Evolutionary conservation across 805 yeast genomes (phyloP), one percentile per base, ranked within the genome.

Genomic region (Barnettozyma pratensis): DNA sequence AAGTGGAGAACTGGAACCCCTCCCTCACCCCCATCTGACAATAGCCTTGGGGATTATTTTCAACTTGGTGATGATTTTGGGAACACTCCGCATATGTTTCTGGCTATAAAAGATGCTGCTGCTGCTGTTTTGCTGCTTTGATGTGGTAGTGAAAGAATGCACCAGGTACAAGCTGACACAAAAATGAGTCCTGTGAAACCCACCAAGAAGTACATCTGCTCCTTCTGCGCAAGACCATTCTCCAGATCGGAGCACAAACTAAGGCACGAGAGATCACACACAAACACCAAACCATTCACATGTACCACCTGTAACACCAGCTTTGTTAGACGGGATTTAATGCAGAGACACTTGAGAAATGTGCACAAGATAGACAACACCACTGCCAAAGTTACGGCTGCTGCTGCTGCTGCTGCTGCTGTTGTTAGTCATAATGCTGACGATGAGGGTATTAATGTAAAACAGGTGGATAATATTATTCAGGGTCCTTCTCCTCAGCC

Each of bases 221-320:
- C 51, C 27, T 50, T 49, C 38, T 52, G 55, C 14, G 53, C 53
- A 35, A 50, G 55, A 39, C 49, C 55, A 3, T 52, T 52, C 37
- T 47, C 51, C 8, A 38, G 55, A 32, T 52, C 53, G 1, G 55
- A 52, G 41, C 55, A 52, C 40, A 50, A 50, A 29, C 38, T 50
- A 10, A 47, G 55, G 47, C 55, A 52, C 28, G 55, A 52, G 28
- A 36, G 55, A 19, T 52, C 55, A 4, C 55, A 52, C 9, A 52
- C 53, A n/a, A 50, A 52, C 27, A 50, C 53, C n/a, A 52, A 52
- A 31, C 55, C 55, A 3, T 52, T 52, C 41, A 47, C 39, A 4
- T 52, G 55, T 30, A 36, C 53, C 2, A 30, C 39, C 7, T 52
- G 55, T 34, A 44, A 43, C 26, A 42, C 55, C 1, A 46, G 51